Conservation (phyloP, 2,329 filamentous ascomycete species). For the Tolypocladium nubicola region DNA sequence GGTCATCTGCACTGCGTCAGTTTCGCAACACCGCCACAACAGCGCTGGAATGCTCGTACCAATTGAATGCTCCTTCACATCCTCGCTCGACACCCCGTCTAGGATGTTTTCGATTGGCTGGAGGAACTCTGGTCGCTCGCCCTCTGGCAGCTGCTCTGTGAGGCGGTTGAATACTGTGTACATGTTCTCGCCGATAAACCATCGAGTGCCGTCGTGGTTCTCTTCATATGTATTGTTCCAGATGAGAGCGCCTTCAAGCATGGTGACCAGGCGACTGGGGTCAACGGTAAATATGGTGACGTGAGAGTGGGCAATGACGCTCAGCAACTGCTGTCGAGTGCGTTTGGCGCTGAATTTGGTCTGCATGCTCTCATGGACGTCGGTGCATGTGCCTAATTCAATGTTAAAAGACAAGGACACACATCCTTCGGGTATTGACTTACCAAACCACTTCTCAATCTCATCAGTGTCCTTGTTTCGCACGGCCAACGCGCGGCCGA, state of each 20-base stretch:
- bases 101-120: slow-evolving; percentile 54
- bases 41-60: slow-evolving; percentile 20
- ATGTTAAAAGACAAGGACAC: background rate
- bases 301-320: slow-evolving; percentile 63
- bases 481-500: slow-evolving; percentile 61
- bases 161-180: slow-evolving; percentile 51
- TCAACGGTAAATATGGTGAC: slow-evolving; percentile 70
- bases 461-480: slow-evolving; percentile 52
- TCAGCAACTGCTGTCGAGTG: slow-evolving; percentile 59
- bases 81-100: slow-evolving; percentile 46
- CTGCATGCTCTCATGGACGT: slow-evolving; percentile 66
- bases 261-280: slow-evolving; percentile 46
- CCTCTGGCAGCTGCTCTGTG: slow-evolving; percentile 29
- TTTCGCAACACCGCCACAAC: background rate
- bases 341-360: slow-evolving; percentile 55
- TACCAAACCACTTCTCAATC: slow-evolving; percentile 70
- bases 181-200: slow-evolving; percentile 50
- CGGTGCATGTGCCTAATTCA: slow-evolving; percentile 52
- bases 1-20: slow-evolving; percentile 31
- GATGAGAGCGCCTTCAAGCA: slow-evolving; percentile 59
- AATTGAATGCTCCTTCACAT: slow-evolving; percentile 53
- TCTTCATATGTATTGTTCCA: slow-evolving; percentile 35
- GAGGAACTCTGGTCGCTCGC: slow-evolving; percentile 38
- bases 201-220: slow-evolving; percentile 28
- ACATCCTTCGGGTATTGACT: slow-evolving; percentile 4